Evolutionary conservation across 176 grass and related monocot species (phyloP).

Genomic region (Cocos nucifera): DNA sequence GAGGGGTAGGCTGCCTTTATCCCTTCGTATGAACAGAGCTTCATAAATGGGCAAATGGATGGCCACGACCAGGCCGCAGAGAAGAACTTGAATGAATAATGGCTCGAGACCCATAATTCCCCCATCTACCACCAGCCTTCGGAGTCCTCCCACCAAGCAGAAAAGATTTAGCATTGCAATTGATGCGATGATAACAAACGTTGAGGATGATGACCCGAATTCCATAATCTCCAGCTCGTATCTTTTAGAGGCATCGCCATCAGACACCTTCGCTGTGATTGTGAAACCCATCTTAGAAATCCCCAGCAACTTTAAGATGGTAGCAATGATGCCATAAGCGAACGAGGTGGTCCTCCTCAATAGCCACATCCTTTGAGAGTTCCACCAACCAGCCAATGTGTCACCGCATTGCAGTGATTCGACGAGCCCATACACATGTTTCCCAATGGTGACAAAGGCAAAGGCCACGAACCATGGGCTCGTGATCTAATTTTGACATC

Average conservation of each 20-base stretch:
- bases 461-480: slow-evolving; percentile 54
- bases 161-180: slow-evolving; percentile 47
- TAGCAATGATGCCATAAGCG: slow-evolving; percentile 34
- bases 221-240: slow-evolving; percentile 75
- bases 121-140: slow-evolving; percentile 1
- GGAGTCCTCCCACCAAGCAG: slow-evolving; percentile 32
- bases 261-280: slow-evolving; percentile 46
- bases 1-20: slow-evolving; percentile 45
- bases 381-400: slow-evolving; percentile 61
- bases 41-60: slow-evolving; percentile 54
- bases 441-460: slow-evolving; percentile 29
- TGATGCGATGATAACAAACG: slow-evolving; percentile 47
- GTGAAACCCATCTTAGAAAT: slow-evolving; percentile 38
- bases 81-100: slow-evolving; percentile 35
- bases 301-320: slow-evolving; percentile 31
- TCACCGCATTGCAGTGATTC: slow-evolving; percentile 39
- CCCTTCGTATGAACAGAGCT: slow-evolving; percentile 64
- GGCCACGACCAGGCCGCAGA: slow-evolving; percentile 42
- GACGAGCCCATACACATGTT: slow-evolving; percentile 32
- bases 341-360: slow-evolving; percentile 59
- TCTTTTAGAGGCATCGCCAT: slow-evolving; percentile 37
- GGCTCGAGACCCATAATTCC: slow-evolving; percentile 11
- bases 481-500: slow-evolving; percentile 29
- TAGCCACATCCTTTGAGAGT: slow-evolving; percentile 62
- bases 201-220: slow-evolving; percentile 38